A percentile compares a stretch with the other conserved stretches of the same genome.
These are phyloP conservation scores for Hysterangium stoloniferum DNA, from an alignment of 768 basidiomycete genomes.

Conservation along the genomic window DNA sequence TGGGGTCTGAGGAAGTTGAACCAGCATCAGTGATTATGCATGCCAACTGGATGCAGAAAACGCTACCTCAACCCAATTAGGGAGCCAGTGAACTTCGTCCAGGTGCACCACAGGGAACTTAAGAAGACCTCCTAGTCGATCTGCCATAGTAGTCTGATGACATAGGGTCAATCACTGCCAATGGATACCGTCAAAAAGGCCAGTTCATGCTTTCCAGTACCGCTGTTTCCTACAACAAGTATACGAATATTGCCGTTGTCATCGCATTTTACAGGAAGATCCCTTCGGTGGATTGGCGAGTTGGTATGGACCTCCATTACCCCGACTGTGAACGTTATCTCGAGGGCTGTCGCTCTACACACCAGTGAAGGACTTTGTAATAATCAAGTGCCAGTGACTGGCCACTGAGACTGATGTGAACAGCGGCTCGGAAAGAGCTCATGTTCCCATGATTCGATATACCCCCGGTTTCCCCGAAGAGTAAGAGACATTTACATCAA, in stretches of 20 bases:
- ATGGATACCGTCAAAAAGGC: not conserved
- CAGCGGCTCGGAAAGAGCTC: no score
- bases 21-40: not conserved
- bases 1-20: not conserved
- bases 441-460: no score
- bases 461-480: no score
- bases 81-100: not conserved
- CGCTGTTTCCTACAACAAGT: constrained; percentile 8
- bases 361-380: no score
- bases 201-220: constrained; percentile 3
- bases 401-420: no score
- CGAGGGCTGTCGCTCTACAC: no score
- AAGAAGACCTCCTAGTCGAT: not conserved
- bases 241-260: constrained; percentile 6
- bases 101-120: constrained; percentile 3
- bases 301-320: no score
- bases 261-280: constrained; percentile 4
- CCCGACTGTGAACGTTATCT: no score
- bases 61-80: constrained; percentile 7
- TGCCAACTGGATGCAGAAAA: not conserved
- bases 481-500: no score
- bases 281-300: no score
- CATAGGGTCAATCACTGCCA: not conserved
- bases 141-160: constrained; percentile 5
- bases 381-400: no score